Evolutionary conservation across 1,284 basidiomycete genomes (phyloP), one percentile per base, ranked within the genome.

Genomic region (Rhodotorula mucilaginosa): DNA sequence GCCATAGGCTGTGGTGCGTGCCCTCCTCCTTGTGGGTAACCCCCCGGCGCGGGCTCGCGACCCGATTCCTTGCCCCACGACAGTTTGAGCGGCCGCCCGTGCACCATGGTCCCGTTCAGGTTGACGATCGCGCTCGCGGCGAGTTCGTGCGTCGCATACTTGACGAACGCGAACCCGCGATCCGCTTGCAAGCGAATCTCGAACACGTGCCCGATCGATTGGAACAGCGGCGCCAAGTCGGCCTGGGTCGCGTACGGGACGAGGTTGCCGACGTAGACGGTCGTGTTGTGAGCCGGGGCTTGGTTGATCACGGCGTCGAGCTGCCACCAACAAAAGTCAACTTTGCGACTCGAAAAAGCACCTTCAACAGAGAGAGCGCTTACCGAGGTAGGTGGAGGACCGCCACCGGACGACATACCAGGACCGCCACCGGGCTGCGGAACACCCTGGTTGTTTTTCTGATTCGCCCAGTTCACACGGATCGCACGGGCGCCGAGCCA

Each of bases 381-480:
- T 26, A 56, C 54, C 54, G 54, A 56, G 29, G 26, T 56, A 15
- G 54, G 26, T 18, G 26, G 12, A 52, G 23, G 26, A 29, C 54
- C 26, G 54, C 54, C 54, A 13, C 54, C 16, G 4, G 54, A 56
- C 5, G 54, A 29, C 54, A 56, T 56, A n/a, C 54, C 54, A 18
- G 54, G 54, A 31, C 54, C 54, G 15, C 54, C 54, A 26, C 54
- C 54, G 15, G 54, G 54, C 54, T 26, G 61, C 51, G 3, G 8
- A n/a, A 82, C 80, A 49, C 81, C 80, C 68, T 89, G 18, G 65
- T 62, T 64, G 34, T 93, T 97, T 86, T 98, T 98, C 84, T 95
- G 95, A 84, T 97, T 98, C 62, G 96, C 96, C 96, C 96, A 99
- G 84, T 99, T 99, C 82, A 99, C 95, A 74, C 96, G 90, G 79